Evolutionary conservation across 1,284 basidiomycete genomes (phyloP).

Genomic region (Rhodotorula sp.): DNA sequence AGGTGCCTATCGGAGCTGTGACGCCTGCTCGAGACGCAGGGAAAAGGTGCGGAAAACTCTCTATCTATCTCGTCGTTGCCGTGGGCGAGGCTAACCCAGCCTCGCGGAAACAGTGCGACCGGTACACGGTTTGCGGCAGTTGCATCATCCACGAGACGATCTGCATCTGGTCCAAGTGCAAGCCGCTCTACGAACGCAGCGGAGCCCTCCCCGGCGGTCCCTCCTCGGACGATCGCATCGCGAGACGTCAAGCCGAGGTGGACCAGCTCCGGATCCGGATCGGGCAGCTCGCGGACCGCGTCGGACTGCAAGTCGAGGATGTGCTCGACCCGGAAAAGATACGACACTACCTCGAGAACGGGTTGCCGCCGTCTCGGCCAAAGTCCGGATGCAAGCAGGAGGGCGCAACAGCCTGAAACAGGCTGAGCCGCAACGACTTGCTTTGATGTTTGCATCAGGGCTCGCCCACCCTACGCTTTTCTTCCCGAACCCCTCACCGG

Average conservation of each 20-base stretch:
- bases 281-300: background rate
- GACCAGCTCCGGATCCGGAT: background rate
- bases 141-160: slow-evolving; percentile 9
- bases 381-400: too few species aligned
- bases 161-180: slow-evolving; percentile 1
- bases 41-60: background rate
- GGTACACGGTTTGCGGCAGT: slow-evolving; percentile 8
- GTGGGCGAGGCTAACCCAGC: background rate
- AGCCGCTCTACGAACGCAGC: background rate
- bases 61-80: background rate
- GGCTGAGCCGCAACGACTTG: too few species aligned
- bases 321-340: background rate
- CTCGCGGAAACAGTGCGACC: background rate
- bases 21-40: background rate
- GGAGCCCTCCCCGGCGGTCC: background rate
- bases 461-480: too few species aligned
- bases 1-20: background rate
- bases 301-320: background rate
- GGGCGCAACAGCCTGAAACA: too few species aligned
- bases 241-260: background rate
- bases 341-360: too few species aligned
- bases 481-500: too few species aligned
- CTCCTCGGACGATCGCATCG: background rate
- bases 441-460: too few species aligned
- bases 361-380: too few species aligned